phyloP scores from a whole-genome alignment of 495 filamentous ascomycete species.

The Bryoglossum gracile region DNA sequence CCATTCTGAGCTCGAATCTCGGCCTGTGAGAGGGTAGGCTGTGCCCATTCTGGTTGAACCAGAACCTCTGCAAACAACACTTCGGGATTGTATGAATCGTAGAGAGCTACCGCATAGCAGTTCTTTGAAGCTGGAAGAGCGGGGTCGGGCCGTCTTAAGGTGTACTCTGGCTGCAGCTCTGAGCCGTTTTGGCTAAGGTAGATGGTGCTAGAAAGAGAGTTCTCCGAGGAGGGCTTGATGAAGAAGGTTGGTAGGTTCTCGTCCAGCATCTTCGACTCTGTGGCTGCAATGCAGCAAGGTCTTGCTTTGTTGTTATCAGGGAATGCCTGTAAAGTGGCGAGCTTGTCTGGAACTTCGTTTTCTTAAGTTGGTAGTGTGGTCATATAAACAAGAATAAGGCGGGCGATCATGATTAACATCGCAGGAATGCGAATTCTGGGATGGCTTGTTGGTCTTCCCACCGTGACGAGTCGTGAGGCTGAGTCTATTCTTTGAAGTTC shows the following conservation, averaged over 20 bases:
- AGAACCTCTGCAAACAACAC: constrained; percentile 83
- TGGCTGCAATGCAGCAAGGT: constrained; percentile 13
- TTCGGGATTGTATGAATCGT: constrained; percentile 72
- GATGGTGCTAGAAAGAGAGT: constrained; percentile 47
- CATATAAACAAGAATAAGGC: not conserved
- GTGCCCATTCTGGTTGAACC: constrained; percentile 76
- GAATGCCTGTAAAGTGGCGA: not conserved
- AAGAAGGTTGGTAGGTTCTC: constrained; percentile 73
- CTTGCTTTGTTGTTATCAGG: not conserved
- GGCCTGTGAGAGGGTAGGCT: constrained; percentile 70
- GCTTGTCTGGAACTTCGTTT: not conserved
- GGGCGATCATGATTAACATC: constrained; percentile 9
- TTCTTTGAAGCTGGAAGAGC: constrained; percentile 60
- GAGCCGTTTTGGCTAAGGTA: constrained; percentile 74
- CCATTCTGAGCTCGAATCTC: constrained; percentile 59
- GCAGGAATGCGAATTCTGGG: no score
- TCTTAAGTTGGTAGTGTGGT: constrained; percentile 9
- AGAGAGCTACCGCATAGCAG: constrained; percentile 78
- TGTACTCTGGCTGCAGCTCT: constrained; percentile 72
- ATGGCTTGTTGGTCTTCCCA: no score
- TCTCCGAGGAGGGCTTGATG: constrained; percentile 33
- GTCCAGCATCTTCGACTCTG: constrained; percentile 70
- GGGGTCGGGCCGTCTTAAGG: constrained; percentile 67
- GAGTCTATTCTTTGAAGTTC: no score
- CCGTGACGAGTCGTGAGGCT: no score